Percentiles rank a stretch among this genome's conserved stretches.
Evolutionary conservation across 768 basidiomycete species (phyloP).

Genomic region (Clitopilus passeckerianus): DNA sequence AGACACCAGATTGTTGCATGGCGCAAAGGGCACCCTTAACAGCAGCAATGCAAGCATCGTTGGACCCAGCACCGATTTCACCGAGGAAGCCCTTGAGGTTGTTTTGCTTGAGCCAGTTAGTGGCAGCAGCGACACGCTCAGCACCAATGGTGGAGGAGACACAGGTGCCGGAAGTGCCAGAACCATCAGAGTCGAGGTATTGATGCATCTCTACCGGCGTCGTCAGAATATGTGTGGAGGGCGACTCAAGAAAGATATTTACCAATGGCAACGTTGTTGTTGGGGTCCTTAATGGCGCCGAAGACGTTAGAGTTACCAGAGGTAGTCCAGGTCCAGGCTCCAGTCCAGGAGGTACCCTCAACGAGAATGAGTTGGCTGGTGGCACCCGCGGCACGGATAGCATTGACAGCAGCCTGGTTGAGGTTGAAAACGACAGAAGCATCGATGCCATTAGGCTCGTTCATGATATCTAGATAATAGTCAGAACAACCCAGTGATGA

Average conservation of each 20-base stretch:
- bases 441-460: slow-evolving; percentile 60
- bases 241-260: slow-evolving; percentile 9
- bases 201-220: slow-evolving; percentile 54
- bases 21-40: slow-evolving; percentile 51
- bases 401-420: slow-evolving; percentile 63
- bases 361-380: slow-evolving; percentile 49
- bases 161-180: slow-evolving; percentile 48
- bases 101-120: slow-evolving; percentile 53
- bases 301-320: slow-evolving; percentile 55
- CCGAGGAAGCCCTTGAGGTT: slow-evolving; percentile 62
- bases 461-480: slow-evolving; percentile 41
- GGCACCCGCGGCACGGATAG: slow-evolving; percentile 58
- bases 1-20: slow-evolving; percentile 56
- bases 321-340: slow-evolving; percentile 56
- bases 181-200: slow-evolving; percentile 64
- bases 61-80: slow-evolving; percentile 53
- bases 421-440: slow-evolving; percentile 46
- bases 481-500: background rate
- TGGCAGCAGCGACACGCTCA: slow-evolving; percentile 51
- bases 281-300: slow-evolving; percentile 48
- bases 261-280: slow-evolving; percentile 59
- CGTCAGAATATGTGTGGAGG: background rate
- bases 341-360: slow-evolving; percentile 46
- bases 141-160: slow-evolving; percentile 57
- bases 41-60: slow-evolving; percentile 39